phyloP scores from a whole-genome alignment of 257 asterid species.

The Prunella vulgaris region DNA sequence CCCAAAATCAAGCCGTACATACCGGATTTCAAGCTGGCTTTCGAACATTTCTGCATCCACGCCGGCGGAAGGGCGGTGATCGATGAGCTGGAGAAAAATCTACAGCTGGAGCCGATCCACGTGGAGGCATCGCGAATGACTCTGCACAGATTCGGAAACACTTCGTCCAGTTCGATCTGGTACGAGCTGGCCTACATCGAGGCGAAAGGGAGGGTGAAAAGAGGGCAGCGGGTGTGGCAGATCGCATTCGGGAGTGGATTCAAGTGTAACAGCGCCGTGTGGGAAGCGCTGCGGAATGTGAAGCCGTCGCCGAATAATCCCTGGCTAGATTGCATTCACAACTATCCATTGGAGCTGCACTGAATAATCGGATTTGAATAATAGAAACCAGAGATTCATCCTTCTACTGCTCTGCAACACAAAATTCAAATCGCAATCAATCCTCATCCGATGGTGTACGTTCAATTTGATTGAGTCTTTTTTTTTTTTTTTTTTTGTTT shows the following conservation, averaged over 20 bases:
- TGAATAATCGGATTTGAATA: too few relatives aligned
- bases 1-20: constrained; percentile 24
- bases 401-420: too few relatives aligned
- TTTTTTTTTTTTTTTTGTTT: too few relatives aligned
- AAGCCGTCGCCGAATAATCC: constrained; percentile 21
- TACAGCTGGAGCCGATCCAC: constrained; percentile 22
- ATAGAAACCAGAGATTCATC: too few relatives aligned
- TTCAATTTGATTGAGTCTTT: too few relatives aligned
- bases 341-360: constrained; percentile 11
- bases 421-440: too few relatives aligned
- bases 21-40: constrained; percentile 38
- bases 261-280: constrained; percentile 38
- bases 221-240: constrained; percentile 40
- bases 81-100: constrained; percentile 33
- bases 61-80: constrained; percentile 41
- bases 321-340: constrained; percentile 32
- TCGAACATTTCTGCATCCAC: constrained; percentile 38
- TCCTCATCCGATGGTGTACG: too few relatives aligned
- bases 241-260: constrained; percentile 39
- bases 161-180: constrained; percentile 38
- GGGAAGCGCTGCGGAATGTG: constrained; percentile 25
- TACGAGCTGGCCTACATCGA: constrained; percentile 30
- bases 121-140: constrained; percentile 41
- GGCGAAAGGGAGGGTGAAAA: constrained; percentile 34
- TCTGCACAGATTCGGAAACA: constrained; percentile 39